A percentile compares a stretch with the other conserved stretches of the same genome.
phyloP scores from a whole-genome alignment of 257 asterid genomes.

The Cynanchum wilfordii region DNA sequence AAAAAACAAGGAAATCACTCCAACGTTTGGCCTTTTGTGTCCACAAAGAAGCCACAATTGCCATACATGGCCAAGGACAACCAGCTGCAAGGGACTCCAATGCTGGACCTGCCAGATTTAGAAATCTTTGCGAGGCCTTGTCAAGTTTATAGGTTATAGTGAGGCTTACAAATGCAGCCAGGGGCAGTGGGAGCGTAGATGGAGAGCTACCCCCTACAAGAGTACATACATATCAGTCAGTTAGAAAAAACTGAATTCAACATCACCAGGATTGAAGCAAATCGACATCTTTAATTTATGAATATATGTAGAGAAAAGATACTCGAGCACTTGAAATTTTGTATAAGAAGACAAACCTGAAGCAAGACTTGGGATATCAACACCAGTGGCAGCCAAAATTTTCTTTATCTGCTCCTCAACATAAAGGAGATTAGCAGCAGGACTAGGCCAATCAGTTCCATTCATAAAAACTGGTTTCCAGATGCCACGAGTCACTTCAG shows the following conservation, averaged over 20 bases:
- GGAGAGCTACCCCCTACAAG: slow-evolving; percentile 74
- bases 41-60: slow-evolving; percentile 93
- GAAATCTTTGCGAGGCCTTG: slow-evolving; percentile 86
- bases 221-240: slow-evolving; percentile 6
- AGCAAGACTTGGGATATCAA: slow-evolving; percentile 88
- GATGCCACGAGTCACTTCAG: slow-evolving; percentile 97
- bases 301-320: neutral
- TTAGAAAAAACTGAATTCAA: neutral
- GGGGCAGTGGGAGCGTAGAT: slow-evolving; percentile 86
- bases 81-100: slow-evolving; percentile 96
- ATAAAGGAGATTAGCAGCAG: slow-evolving; percentile 79
- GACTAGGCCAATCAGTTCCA: slow-evolving; percentile 99
- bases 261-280: neutral
- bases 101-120: slow-evolving; percentile 94
- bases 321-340: neutral
- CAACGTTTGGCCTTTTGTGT: slow-evolving; percentile 90
- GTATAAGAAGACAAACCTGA: slow-evolving; percentile 46
- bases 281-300: neutral
- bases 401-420: slow-evolving; percentile 96
- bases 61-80: slow-evolving; percentile 99
- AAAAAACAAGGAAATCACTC: slow-evolving; percentile 89
- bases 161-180: slow-evolving; percentile 97
- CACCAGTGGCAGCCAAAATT: slow-evolving; percentile 92
- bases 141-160: slow-evolving; percentile 96
- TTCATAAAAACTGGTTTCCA: slow-evolving; percentile 96